Conservation (phyloP, 768 basidiomycete species). For the Phaffia tasmanica region DNA sequence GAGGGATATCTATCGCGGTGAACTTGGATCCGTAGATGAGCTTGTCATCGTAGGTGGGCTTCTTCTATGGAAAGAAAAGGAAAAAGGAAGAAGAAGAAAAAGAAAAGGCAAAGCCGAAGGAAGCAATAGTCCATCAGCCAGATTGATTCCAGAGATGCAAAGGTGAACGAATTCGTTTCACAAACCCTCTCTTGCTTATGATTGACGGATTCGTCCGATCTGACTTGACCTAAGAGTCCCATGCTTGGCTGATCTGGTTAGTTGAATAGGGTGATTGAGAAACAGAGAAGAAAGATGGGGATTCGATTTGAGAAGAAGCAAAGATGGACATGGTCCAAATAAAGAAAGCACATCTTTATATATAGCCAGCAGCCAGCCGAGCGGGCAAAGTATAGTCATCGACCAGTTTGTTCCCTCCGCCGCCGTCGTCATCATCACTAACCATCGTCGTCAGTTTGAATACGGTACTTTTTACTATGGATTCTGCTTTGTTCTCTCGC, state of each 20-base stretch:
- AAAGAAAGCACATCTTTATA: not conserved
- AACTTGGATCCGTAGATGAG: conserved; percentile 26
- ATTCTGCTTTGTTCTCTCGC: too few relatives aligned
- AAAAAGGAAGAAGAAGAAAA: not conserved
- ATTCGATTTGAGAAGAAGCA: not conserved
- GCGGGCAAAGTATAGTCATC: too few relatives aligned
- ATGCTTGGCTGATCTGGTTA: not conserved
- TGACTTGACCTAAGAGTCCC: conserved; percentile 19
- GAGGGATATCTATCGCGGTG: not conserved
- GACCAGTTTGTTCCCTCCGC: too few relatives aligned
- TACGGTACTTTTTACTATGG: too few relatives aligned
- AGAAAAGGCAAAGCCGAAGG: not conserved
- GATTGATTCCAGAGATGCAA: not conserved
- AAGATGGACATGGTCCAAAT: not conserved
- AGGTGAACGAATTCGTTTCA: not conserved
- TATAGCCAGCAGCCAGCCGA: too few relatives aligned
- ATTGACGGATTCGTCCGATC: not conserved
- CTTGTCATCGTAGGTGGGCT: not conserved
- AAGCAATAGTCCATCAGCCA: not conserved
- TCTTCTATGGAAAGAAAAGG: not conserved
- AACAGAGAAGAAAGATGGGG: not conserved
- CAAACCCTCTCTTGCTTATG: too few relatives aligned
- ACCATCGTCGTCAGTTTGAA: too few relatives aligned
- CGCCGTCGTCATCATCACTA: too few relatives aligned
- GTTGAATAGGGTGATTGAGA: not conserved